A percentile compares a stretch with the other conserved stretches of the same genome.
Evolutionary conservation across 768 basidiomycete species (phyloP).

Genomic region (Collybiopsis confluens): DNA sequence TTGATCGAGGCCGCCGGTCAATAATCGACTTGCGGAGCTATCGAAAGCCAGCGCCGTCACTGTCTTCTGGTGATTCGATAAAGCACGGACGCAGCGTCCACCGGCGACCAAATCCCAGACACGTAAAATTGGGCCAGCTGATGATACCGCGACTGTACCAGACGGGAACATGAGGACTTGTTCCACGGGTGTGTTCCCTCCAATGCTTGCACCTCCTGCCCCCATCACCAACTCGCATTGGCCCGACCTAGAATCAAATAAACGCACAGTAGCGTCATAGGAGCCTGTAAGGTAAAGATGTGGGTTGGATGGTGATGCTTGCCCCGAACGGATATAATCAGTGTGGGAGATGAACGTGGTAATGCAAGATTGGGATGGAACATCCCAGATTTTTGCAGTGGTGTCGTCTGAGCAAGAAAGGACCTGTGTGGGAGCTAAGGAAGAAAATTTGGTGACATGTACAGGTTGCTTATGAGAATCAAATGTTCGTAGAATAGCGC

Average conservation of each 20-base stretch:
- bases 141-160: conserved; percentile 79
- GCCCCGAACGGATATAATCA: conserved; percentile 94
- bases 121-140: conserved; percentile 88
- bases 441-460: conserved; percentile 90
- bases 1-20: conserved; percentile 91
- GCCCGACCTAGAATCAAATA: conserved; percentile 85
- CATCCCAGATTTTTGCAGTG: conserved; percentile 91
- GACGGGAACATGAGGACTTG: conserved; percentile 91
- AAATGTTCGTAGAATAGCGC: conserved; percentile 89
- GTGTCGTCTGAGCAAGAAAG: conserved; percentile 97
- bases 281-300: conserved; percentile 87
- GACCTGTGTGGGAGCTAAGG: conserved; percentile 73
- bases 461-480: conserved; percentile 96
- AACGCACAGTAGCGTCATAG: conserved; percentile 86
- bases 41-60: conserved; percentile 87
- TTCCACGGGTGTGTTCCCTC: conserved; percentile 69
- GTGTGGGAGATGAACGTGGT: conserved; percentile 81
- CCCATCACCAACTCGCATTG: conserved; percentile 83
- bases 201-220: conserved; percentile 21
- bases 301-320: conserved; percentile 79
- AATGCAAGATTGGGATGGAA: conserved; percentile 80
- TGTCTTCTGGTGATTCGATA: conserved; percentile 98
- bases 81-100: conserved; percentile 80
- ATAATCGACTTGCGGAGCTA: conserved; percentile 65
- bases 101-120: conserved; percentile 95